A percentile compares a stretch with the other conserved stretches of the same genome.
Conservation (phyloP, 352 stramenopile genomes). For the Phytophthora agathidicida region DNA sequence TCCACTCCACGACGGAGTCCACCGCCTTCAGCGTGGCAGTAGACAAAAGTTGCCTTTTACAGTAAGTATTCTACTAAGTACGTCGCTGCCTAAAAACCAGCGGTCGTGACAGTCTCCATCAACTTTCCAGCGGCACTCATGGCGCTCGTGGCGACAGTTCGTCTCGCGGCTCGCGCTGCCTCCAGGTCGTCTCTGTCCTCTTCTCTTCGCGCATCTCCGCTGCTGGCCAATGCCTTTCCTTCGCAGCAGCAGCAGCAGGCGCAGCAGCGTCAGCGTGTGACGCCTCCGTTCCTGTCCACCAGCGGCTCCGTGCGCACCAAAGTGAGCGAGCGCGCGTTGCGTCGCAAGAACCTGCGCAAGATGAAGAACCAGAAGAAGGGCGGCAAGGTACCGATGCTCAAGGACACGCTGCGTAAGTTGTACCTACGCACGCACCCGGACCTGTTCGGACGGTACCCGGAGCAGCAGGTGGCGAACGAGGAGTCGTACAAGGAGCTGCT, state of each 20-base stretch:
- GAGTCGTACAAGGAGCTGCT: constrained; percentile 84
- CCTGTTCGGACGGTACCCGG: constrained; percentile 75
- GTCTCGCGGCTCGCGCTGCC: constrained; percentile 2
- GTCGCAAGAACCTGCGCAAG: constrained; percentile 81
- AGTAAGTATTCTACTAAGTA: background rate
- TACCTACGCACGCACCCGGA: constrained; percentile 83
- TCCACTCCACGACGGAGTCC: too few species aligned
- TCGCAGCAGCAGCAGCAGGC: constrained; percentile 6
- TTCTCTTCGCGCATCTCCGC: constrained; percentile 12
- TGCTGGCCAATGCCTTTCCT: constrained; percentile 6
- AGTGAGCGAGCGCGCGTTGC: constrained; percentile 69
- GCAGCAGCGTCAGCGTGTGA: background rate
- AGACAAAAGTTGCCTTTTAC: too few species aligned
- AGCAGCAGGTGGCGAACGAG: constrained; percentile 69
- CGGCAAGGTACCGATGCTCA: constrained; percentile 65
- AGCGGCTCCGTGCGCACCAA: constrained; percentile 58
- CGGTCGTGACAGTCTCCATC: constrained; percentile 13
- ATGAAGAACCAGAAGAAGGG: constrained; percentile 66
- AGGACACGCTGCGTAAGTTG: constrained; percentile 82
- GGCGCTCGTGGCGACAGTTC: constrained; percentile 10
- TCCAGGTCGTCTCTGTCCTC: constrained; percentile 7
- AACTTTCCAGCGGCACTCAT: constrained; percentile 4
- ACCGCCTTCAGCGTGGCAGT: too few species aligned
- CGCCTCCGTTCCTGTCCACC: constrained; percentile 29
- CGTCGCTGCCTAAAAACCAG: constrained; percentile 1